Percentiles rank a stretch among this genome's conserved stretches.
These are phyloP conservation scores for Lolium perenne DNA, from an alignment of 176 grass and related monocot species.

Conservation along the genomic window DNA sequence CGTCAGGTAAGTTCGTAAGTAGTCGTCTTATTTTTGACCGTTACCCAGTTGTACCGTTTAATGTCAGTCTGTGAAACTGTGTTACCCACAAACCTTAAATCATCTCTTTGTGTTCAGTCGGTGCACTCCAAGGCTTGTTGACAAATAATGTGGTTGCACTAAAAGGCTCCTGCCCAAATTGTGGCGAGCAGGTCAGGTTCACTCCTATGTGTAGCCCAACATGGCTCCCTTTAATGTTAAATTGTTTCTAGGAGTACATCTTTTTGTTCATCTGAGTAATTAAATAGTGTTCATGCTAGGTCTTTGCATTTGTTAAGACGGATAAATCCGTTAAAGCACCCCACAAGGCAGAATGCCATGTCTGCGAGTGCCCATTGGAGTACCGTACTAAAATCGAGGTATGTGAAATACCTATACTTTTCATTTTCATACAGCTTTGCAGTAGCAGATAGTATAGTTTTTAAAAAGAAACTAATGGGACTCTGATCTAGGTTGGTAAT, in stretches of 20 bases:
- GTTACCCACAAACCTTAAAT: neutral
- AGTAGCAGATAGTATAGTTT: neutral
- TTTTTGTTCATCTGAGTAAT: neutral
- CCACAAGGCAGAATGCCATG: conserved; percentile 91
- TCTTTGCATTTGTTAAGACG: conserved; percentile 91
- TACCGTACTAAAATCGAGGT: conserved; percentile 91
- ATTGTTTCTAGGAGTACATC: neutral
- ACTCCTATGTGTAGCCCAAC: conserved; percentile 17
- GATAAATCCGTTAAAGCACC: conserved; percentile 61
- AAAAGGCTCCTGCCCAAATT: conserved; percentile 91
- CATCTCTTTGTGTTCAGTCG: conserved; percentile 46
- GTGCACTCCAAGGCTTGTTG: conserved; percentile 71
- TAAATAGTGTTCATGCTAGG: conserved; percentile 51
- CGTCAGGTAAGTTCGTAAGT: conserved; percentile 60
- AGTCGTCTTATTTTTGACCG: neutral
- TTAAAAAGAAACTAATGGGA: neutral
- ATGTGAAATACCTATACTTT: conserved; percentile 18
- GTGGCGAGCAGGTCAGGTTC: conserved; percentile 83
- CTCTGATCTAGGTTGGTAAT: neutral
- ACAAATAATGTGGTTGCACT: conserved; percentile 88
- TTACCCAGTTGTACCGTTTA: too few relatives aligned
- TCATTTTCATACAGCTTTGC: neutral
- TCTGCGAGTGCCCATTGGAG: conserved; percentile 83
- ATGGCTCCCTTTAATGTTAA: neutral
- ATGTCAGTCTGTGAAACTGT: neutral